phyloP scores from a whole-genome alignment of 768 basidiomycete species.

The Lyophyllum decastes region DNA sequence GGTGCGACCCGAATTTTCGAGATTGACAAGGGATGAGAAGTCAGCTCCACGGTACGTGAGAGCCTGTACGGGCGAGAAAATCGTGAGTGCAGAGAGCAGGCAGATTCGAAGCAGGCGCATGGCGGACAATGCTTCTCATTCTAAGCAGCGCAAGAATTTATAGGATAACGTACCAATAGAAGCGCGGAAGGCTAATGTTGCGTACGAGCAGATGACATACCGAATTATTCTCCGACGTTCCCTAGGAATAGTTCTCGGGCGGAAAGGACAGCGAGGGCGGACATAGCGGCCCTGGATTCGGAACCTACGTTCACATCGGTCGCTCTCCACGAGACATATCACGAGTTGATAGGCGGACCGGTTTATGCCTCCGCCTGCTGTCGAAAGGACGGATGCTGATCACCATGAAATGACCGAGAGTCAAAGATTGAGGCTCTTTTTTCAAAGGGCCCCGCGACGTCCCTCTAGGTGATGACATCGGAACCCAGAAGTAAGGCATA shows the following conservation, averaged over 20 bases:
- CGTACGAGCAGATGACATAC: slow-evolving; percentile 6
- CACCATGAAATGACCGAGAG: neutral
- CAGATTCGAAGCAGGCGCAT: slow-evolving; percentile 27
- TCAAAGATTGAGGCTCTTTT: neutral
- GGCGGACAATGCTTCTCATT: neutral
- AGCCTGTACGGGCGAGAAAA: slow-evolving; percentile 28
- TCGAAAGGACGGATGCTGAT: neutral
- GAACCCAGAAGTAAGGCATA: neutral
- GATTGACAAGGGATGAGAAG: slow-evolving; percentile 53
- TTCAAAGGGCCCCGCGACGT: neutral
- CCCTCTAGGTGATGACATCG: no score
- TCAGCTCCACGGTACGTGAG: slow-evolving; percentile 57
- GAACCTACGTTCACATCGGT: neutral
- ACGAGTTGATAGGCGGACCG: slow-evolving; percentile 15
- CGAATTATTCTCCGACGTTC: neutral
- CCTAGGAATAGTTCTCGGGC: neutral
- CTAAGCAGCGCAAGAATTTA: neutral
- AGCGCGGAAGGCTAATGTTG: neutral
- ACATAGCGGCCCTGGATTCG: slow-evolving; percentile 5
- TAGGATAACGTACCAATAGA: neutral
- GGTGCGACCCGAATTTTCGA: slow-evolving; percentile 47
- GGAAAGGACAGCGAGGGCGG: neutral
- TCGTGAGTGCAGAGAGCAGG: slow-evolving; percentile 17
- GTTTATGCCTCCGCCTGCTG: neutral
- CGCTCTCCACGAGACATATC: slow-evolving; percentile 12